Evolutionary conservation across 192 early-diverging fungal species (phyloP).

Genomic region (Coemansia sp.): DNA sequence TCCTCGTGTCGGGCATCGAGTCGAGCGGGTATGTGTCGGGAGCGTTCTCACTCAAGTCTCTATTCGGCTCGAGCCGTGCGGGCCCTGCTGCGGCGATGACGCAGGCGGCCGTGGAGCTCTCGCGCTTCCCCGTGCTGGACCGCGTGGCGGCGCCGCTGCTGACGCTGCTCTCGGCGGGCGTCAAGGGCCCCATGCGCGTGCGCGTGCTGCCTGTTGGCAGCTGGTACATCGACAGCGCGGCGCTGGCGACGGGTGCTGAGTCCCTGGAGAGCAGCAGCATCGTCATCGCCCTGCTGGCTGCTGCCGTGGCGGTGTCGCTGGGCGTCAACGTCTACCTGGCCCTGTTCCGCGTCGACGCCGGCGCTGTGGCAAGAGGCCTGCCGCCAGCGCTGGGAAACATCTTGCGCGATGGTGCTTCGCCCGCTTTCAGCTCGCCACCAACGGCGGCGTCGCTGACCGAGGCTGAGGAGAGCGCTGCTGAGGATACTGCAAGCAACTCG

Average conservation of each 20-base stretch:
- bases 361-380: neutral
- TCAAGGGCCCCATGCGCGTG: slow-evolving; percentile 23
- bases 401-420: slow-evolving; percentile 16
- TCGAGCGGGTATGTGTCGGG: slow-evolving; percentile 44
- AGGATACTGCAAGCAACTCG: slow-evolving; percentile 4
- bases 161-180: slow-evolving; percentile 9
- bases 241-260: neutral
- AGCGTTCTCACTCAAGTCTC: slow-evolving; percentile 41
- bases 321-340: slow-evolving; percentile 48
- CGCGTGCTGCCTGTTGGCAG: slow-evolving; percentile 34
- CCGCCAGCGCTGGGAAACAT: slow-evolving; percentile 22
- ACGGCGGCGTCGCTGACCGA: neutral
- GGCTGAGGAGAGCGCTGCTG: slow-evolving; percentile 23
- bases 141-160: slow-evolving; percentile 38
- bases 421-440: neutral
- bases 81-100: neutral
- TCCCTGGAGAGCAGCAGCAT: slow-evolving; percentile 35
- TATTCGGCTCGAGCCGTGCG: slow-evolving; percentile 16
- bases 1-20: slow-evolving; percentile 48
- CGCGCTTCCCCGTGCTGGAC: slow-evolving; percentile 35
- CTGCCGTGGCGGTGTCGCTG: slow-evolving; percentile 38
- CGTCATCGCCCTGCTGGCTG: slow-evolving; percentile 42
- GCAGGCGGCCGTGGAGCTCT: slow-evolving; percentile 23
- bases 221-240: slow-evolving; percentile 19
- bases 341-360: slow-evolving; percentile 17